These are phyloP conservation scores for Fusarium gaditjirri DNA, from an alignment of 2,329 filamentous ascomycete species.

Conservation along the genomic window DNA sequence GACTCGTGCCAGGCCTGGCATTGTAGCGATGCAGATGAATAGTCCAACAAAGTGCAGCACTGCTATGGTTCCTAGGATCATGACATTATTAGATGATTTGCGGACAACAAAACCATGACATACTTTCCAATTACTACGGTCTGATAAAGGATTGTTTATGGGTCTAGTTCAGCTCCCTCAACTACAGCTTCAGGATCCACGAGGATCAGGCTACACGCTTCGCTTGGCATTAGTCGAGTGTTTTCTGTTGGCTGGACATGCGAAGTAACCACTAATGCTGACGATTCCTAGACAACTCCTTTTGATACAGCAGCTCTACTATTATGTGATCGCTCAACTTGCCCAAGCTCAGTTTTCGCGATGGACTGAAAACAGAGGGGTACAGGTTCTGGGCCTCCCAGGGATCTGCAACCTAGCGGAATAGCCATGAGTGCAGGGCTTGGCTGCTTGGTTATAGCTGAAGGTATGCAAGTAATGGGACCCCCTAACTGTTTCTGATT, in stretches of 20 bases:
- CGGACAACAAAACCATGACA: background rate
- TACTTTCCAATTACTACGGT: background rate
- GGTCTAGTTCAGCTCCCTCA: conserved; percentile 22
- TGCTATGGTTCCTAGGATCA: conserved; percentile 6
- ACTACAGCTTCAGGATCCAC: background rate
- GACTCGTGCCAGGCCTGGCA: conserved; percentile 5
- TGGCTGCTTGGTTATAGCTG: background rate
- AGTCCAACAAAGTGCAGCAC: background rate
- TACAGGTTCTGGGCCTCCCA: background rate
- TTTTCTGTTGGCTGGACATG: background rate
- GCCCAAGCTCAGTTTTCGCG: background rate
- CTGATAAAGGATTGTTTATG: conserved; percentile 11
- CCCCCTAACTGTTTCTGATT: conserved; percentile 8
- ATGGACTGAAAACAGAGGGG: background rate
- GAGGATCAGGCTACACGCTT: background rate
- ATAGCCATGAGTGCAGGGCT: background rate
- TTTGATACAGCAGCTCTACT: background rate
- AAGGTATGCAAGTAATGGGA: background rate
- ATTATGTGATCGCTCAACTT: background rate
- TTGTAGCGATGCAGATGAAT: background rate
- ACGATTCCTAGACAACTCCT: background rate
- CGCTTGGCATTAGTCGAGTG: background rate
- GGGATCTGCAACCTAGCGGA: background rate
- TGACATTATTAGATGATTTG: background rate
- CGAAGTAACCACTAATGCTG: background rate